Percentiles rank a stretch among this genome's conserved stretches.
Evolutionary conservation across 371 early-diverging fungal genomes (phyloP).

Genomic region (Mucor lusitanicus): DNA sequence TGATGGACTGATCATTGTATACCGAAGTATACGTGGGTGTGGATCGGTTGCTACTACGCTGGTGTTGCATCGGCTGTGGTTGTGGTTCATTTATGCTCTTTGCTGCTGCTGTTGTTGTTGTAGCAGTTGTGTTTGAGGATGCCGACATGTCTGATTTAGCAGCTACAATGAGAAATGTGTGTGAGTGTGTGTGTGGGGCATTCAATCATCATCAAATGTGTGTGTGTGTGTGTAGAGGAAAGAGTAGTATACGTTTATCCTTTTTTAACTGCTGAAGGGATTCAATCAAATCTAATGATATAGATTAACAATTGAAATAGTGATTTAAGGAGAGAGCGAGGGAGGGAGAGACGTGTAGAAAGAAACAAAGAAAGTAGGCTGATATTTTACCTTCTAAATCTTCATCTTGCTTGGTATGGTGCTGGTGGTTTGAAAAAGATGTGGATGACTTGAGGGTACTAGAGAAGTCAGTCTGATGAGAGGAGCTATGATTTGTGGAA

Average conservation of each 20-base stretch:
- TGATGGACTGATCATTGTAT: slow-evolving; percentile 36
- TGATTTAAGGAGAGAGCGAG: neutral
- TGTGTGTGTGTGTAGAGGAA: neutral
- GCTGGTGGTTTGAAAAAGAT: neutral
- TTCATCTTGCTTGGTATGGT: slow-evolving; percentile 3
- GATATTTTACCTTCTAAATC: slow-evolving; percentile 6
- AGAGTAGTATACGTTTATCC: neutral
- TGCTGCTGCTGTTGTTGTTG: neutral
- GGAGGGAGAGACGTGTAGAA: neutral
- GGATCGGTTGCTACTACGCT: neutral
- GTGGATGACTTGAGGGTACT: neutral
- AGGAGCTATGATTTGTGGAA: neutral
- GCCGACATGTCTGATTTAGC: neutral
- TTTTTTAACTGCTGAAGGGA: slow-evolving; percentile 4
- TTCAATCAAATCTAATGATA: slow-evolving; percentile 4
- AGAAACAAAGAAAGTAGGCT: neutral
- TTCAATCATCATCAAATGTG: neutral
- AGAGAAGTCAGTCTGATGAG: slow-evolving; percentile 7
- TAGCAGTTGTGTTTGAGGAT: neutral
- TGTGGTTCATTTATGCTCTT: neutral
- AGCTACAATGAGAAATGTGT: neutral
- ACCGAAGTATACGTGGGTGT: slow-evolving; percentile 21
- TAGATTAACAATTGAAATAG: neutral
- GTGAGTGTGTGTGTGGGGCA: neutral
- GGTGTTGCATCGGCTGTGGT: neutral